phyloP scores from a whole-genome alignment of 179 eudicot genomes.

The Silene vulgaris region DNA sequence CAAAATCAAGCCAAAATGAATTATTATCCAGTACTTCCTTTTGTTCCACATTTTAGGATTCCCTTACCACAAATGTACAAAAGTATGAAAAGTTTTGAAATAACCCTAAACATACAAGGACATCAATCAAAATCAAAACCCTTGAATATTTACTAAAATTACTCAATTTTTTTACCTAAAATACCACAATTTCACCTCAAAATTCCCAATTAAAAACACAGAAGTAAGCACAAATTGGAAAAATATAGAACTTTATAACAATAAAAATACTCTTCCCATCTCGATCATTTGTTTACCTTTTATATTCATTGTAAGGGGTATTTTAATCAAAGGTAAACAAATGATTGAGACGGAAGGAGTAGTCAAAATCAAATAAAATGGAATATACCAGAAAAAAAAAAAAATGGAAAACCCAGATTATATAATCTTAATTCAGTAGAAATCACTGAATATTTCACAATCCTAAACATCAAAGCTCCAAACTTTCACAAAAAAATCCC shows the following conservation, averaged over 20 bases:
- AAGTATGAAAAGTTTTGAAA: not conserved
- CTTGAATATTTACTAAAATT: conserved; percentile 10
- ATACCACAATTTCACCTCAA: not conserved
- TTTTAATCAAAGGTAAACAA: too few species aligned
- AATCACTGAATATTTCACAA: not conserved
- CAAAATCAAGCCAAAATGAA: conserved; percentile 1
- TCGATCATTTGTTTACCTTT: too few species aligned
- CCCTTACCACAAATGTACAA: conserved; percentile 12
- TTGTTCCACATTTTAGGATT: not conserved
- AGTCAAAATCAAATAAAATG: too few species aligned
- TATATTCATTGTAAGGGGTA: too few species aligned
- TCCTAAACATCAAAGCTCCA: conserved; percentile 5
- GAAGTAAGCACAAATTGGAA: too few species aligned
- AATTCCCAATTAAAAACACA: not conserved
- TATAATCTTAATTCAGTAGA: not conserved
- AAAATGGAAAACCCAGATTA: not conserved
- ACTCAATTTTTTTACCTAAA: not conserved
- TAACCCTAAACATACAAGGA: conserved; percentile 12
- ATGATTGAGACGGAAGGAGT: too few species aligned
- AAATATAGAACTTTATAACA: too few species aligned
- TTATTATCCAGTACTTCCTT: not conserved
- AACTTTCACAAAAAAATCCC: conserved; percentile 14
- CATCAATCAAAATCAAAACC: conserved; percentile 14
- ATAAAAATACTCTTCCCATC: too few species aligned
- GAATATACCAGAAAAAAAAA: not conserved